phyloP scores from a whole-genome alignment of 169 alveolate genomes.

The Plasmodium gonderi region DNA sequence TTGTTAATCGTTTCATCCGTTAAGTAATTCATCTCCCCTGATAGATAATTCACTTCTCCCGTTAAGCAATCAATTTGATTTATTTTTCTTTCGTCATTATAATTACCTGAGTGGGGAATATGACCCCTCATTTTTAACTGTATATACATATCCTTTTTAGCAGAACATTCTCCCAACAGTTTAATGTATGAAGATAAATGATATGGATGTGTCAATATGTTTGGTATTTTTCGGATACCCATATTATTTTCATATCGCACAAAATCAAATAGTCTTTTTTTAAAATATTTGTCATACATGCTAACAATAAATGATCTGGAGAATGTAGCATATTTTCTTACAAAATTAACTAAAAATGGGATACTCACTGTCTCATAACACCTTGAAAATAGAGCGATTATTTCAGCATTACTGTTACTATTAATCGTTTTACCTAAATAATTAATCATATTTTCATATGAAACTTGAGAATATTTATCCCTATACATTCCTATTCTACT shows the following conservation, averaged over 20 bases:
- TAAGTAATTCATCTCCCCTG: neutral
- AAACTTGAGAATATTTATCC: slow-evolving; percentile 80
- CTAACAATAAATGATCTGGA: slow-evolving; percentile 84
- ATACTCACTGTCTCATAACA: slow-evolving; percentile 84
- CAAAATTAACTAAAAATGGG: slow-evolving; percentile 87
- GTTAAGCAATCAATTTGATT: neutral
- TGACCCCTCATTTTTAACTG: slow-evolving; percentile 79
- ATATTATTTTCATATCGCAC: slow-evolving; percentile 74
- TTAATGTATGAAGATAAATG: slow-evolving; percentile 81
- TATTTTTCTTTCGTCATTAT: neutral
- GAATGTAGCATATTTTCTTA: slow-evolving; percentile 83
- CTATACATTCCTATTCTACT: slow-evolving; percentile 82
- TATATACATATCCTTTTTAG: slow-evolving; percentile 83
- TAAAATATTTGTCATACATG: slow-evolving; percentile 77
- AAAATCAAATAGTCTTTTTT: slow-evolving; percentile 81
- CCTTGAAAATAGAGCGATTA: slow-evolving; percentile 83
- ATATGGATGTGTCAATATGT: slow-evolving; percentile 82
- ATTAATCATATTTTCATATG: slow-evolving; percentile 81
- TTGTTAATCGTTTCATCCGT: neutral
- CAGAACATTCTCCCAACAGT: slow-evolving; percentile 82
- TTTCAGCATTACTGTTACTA: slow-evolving; percentile 79
- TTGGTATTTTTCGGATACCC: slow-evolving; percentile 74
- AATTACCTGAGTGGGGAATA: slow-evolving; percentile 74
- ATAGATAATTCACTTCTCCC: neutral
- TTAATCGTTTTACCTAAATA: slow-evolving; percentile 75